Evolutionary conservation across 495 filamentous ascomycete genomes (phyloP).

Genomic region (Penicillium turbatum): DNA sequence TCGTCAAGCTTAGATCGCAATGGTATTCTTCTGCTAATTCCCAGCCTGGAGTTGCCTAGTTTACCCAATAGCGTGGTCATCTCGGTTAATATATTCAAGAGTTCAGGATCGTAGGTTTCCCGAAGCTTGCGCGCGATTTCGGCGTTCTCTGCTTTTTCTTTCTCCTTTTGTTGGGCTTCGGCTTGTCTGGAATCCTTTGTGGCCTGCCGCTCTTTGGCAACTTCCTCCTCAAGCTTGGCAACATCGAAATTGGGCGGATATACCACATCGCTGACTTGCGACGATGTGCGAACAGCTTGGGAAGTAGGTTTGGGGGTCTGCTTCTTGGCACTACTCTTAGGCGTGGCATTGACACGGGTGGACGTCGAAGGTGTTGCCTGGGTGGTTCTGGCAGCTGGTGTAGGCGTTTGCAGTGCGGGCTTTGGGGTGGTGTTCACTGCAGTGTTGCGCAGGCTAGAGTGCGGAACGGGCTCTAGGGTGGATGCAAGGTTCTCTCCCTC

Average conservation of each 20-base stretch:
- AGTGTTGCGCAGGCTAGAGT: constrained; percentile 4
- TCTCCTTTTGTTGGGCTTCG: neutral
- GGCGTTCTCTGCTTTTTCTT: neutral
- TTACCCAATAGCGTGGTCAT: neutral
- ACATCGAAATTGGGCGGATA: neutral
- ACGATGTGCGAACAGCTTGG: neutral
- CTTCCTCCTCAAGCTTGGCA: neutral
- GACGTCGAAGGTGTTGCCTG: neutral
- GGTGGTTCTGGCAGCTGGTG: neutral
- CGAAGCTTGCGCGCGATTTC: neutral
- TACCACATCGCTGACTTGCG: neutral
- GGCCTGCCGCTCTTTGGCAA: neutral
- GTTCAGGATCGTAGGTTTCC: neutral
- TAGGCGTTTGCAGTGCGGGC: neutral
- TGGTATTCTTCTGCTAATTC: neutral
- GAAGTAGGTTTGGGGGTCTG: neutral
- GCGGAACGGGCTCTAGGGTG: constrained; percentile 2
- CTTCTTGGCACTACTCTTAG: neutral
- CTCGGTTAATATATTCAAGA: neutral
- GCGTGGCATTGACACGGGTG: neutral
- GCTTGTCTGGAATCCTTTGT: neutral
- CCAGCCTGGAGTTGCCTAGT: neutral
- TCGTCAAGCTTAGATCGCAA: neutral
- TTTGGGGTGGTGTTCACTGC: neutral
- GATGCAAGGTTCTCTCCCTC: constrained; percentile 13